phyloP scores from a whole-genome alignment of 2,329 filamentous ascomycete genomes.

The Stachybotrys echinatus region DNA sequence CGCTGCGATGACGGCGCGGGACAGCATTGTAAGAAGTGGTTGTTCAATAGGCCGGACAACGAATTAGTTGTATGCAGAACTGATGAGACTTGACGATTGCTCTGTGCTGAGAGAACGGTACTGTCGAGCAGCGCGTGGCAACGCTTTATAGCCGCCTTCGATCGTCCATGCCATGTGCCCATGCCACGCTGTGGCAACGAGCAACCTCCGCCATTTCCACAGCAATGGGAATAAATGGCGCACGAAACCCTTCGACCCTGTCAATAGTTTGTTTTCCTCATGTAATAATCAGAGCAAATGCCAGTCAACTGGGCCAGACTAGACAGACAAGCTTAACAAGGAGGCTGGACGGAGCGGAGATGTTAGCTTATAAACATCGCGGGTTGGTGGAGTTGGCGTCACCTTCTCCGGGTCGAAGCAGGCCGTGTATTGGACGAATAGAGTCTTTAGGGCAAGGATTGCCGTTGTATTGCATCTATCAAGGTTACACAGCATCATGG shows the following conservation, averaged over 20 bases:
- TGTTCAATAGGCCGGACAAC: background rate
- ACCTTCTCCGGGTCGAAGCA: background rate
- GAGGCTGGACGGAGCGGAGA: background rate
- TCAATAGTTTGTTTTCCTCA: background rate
- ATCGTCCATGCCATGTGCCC: background rate
- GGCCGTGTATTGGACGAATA: background rate
- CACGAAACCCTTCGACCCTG: background rate
- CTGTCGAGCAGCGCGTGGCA: background rate
- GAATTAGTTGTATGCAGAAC: background rate
- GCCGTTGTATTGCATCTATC: background rate
- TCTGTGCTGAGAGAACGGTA: background rate
- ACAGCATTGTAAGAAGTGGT: conserved; percentile 5
- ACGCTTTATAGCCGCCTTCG: background rate
- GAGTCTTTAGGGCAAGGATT: background rate
- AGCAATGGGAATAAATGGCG: background rate
- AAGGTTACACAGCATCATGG: background rate
- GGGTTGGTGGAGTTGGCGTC: background rate
- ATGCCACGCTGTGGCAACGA: background rate
- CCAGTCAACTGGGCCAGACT: background rate
- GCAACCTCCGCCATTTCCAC: background rate
- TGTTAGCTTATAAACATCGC: background rate
- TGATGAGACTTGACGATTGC: background rate
- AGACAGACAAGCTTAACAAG: background rate
- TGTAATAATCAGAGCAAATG: background rate
- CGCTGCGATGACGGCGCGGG: conserved; percentile 6